These are phyloP conservation scores for Ascoidea tarda DNA, from an alignment of 805 yeast genomes.

Conservation along the genomic window DNA sequence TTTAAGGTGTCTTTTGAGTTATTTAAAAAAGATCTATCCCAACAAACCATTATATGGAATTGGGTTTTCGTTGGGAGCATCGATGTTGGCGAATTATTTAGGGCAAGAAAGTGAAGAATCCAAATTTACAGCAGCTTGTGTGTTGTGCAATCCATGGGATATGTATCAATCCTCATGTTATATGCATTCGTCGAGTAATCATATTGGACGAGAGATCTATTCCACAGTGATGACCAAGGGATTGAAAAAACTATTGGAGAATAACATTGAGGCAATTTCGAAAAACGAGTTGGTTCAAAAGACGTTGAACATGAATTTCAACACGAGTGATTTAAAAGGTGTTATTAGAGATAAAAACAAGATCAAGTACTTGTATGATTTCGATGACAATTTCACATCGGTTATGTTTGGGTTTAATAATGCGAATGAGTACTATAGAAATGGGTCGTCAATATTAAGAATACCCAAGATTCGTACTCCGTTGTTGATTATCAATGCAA, in stretches of 20 bases:
- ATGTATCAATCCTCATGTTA: conserved; percentile 32
- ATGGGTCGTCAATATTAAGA: conserved; percentile 42
- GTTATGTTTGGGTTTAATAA: conserved; percentile 50
- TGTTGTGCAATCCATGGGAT: conserved; percentile 68
- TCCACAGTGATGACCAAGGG: conserved; percentile 36
- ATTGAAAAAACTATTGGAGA: conserved; percentile 25
- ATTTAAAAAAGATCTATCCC: conserved; percentile 38
- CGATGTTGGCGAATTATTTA: conserved; percentile 54
- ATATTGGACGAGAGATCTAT: conserved; percentile 31
- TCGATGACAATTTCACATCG: conserved; percentile 55
- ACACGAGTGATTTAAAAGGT: conserved; percentile 10
- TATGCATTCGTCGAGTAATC: conserved; percentile 21
- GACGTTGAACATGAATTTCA: conserved; percentile 8
- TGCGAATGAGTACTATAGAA: conserved; percentile 50
- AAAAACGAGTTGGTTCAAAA: conserved; percentile 15
- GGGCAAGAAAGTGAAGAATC: conserved; percentile 42
- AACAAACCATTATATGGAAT: conserved; percentile 48
- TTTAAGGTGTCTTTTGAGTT: conserved; percentile 38
- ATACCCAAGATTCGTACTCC: conserved; percentile 46
- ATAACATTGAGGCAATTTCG: conserved; percentile 25
- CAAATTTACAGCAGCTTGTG: conserved; percentile 37
- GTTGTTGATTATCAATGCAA: conserved; percentile 42
- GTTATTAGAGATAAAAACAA: conserved; percentile 12
- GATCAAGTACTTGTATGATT: conserved; percentile 30
- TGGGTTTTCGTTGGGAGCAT: conserved; percentile 78